Evolutionary conservation across 345 rosid genomes (phyloP).

Genomic region (Heritiera littoralis): DNA sequence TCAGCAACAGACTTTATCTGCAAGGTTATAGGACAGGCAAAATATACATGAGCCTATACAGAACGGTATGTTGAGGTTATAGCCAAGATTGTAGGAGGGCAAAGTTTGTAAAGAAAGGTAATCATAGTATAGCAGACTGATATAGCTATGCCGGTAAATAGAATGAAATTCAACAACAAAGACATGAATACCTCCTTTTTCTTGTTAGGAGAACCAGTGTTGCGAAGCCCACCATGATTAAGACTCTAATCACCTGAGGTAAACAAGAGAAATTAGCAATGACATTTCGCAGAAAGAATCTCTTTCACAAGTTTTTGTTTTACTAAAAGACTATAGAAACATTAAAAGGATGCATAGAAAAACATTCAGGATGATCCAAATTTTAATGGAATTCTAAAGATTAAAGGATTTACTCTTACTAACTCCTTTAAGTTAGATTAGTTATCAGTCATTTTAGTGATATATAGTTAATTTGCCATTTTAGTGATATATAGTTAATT

Average conservation of each 20-base stretch:
- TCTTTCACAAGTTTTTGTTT: background rate
- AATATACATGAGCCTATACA: background rate
- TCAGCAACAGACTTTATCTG: background rate
- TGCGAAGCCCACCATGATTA: constrained; percentile 60
- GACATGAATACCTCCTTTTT: constrained; percentile 43
- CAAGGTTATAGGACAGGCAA: constrained; percentile 7
- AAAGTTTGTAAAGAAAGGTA: background rate
- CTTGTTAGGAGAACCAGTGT: constrained; percentile 60
- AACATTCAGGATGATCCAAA: background rate
- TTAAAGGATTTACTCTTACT: background rate
- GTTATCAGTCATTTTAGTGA: no score
- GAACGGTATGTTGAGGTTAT: background rate
- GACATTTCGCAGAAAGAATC: background rate
- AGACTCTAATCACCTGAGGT: constrained; percentile 44
- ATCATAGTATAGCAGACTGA: background rate
- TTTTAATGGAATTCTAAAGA: background rate
- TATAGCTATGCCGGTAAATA: background rate
- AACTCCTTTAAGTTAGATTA: no score
- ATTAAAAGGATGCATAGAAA: background rate
- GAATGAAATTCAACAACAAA: background rate
- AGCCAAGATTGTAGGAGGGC: background rate
- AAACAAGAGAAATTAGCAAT: background rate
- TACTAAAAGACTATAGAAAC: background rate
- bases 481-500: no score
- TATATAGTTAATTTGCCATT: no score